Conservation (phyloP, 768 basidiomycete species). For the Psilocybe subaeruginosa region DNA sequence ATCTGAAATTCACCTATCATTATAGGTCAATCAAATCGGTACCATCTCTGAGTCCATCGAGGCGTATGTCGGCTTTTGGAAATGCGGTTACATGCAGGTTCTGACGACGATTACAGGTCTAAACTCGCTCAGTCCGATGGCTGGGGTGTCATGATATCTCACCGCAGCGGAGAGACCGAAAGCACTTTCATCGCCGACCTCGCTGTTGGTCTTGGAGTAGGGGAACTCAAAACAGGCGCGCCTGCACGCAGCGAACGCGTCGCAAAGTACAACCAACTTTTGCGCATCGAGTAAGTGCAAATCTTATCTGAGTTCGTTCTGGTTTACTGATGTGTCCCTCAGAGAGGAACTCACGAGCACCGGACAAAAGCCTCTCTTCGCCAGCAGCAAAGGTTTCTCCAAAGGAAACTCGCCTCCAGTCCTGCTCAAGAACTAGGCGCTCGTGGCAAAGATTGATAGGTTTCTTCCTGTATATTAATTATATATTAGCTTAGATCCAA, state of each 20-base stretch:
- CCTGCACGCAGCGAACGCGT: slow-evolving; percentile 14
- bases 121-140: slow-evolving; percentile 86
- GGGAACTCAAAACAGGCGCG: slow-evolving; percentile 10
- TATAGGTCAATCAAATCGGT: slow-evolving; percentile 15
- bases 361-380: slow-evolving; percentile 58
- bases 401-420: slow-evolving; percentile 75
- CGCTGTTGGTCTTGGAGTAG: slow-evolving; percentile 12
- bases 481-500: neutral
- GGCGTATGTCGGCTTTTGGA: slow-evolving; percentile 1
- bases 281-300: slow-evolving; percentile 21
- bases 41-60: slow-evolving; percentile 15
- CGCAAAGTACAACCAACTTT: slow-evolving; percentile 13
- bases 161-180: slow-evolving; percentile 95
- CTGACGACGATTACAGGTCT: neutral
- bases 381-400: slow-evolving; percentile 80
- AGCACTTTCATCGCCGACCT: slow-evolving; percentile 82
- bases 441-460: neutral
- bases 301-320: neutral
- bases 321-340: slow-evolving; percentile 3
- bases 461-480: neutral
- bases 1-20: neutral
- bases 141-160: slow-evolving; percentile 97
- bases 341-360: slow-evolving; percentile 77
- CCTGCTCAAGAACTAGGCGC: slow-evolving; percentile 63
- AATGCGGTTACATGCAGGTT: neutral